Evolutionary conservation across 2,329 filamentous ascomycete genomes (phyloP).

Genomic region (Endoconidiophora polonica): DNA sequence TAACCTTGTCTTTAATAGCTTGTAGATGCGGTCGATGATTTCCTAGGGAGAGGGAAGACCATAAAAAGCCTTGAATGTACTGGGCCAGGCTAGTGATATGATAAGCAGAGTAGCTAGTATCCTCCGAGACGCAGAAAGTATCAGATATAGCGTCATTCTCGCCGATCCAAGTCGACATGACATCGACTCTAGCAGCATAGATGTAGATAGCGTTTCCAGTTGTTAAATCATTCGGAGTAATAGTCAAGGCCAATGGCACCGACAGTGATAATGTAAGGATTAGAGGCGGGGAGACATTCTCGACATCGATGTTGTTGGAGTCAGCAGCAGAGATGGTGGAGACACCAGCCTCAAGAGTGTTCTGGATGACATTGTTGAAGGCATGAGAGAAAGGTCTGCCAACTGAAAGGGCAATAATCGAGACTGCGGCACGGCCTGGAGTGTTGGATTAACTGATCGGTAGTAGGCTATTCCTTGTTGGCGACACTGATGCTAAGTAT

Average conservation of each 20-base stretch:
- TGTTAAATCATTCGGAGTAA: conserved; percentile 28
- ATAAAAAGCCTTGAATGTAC: conserved; percentile 29
- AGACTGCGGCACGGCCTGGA: conserved; percentile 23
- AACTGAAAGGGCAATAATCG: conserved; percentile 40
- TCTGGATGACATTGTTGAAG: conserved; percentile 33
- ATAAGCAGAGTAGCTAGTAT: conserved; percentile 46
- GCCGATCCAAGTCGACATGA: conserved; percentile 31
- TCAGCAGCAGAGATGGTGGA: conserved; percentile 39
- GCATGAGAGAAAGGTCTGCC: conserved; percentile 28
- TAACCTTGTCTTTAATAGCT: conserved; percentile 26
- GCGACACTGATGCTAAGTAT: conserved; percentile 31
- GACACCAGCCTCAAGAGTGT: conserved; percentile 29
- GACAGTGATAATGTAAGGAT: conserved; percentile 33
- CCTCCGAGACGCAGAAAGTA: conserved; percentile 29
- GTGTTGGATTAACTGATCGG: conserved; percentile 18
- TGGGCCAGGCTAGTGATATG: conserved; percentile 40
- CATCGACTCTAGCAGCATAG: conserved; percentile 31
- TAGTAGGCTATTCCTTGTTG: conserved; percentile 14
- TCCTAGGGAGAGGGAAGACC: conserved; percentile 25
- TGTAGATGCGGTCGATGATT: conserved; percentile 30
- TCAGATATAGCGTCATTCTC: conserved; percentile 19
- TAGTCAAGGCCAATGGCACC: conserved; percentile 28
- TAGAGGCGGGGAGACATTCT: conserved; percentile 29
- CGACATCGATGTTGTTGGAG: conserved; percentile 26
- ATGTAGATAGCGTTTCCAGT: conserved; percentile 34